phyloP scores from a whole-genome alignment of 1,139 yeast species.

The Pichia sp. region DNA sequence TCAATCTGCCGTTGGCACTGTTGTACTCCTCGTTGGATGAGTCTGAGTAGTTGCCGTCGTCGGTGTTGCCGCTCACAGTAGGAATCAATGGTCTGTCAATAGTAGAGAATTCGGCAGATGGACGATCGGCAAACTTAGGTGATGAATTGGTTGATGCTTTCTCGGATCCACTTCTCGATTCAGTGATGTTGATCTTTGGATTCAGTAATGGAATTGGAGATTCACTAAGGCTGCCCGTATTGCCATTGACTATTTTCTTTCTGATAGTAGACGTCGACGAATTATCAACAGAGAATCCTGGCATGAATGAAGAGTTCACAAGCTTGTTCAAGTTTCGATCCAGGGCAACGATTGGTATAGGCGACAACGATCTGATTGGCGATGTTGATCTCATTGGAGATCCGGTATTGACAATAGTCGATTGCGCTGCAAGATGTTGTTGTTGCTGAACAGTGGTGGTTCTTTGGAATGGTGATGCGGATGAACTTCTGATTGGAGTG shows the following conservation, averaged over 20 bases:
- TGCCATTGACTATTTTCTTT: too few relatives aligned
- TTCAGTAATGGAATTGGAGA: background rate
- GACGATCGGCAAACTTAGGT: background rate
- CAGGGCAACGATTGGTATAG: slow-evolving; percentile 13
- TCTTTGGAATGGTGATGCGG: slow-evolving; percentile 20
- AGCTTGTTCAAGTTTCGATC: slow-evolving; percentile 14
- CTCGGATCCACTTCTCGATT: background rate
- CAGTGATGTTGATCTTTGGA: slow-evolving; percentile 1
- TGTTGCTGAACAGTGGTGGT: slow-evolving; percentile 24
- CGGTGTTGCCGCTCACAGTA: background rate
- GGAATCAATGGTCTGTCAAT: slow-evolving; percentile 6
- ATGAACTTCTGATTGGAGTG: slow-evolving; percentile 30
- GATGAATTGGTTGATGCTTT: background rate
- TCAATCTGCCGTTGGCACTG: background rate
- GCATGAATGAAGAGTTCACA: slow-evolving; percentile 15
- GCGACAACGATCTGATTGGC: slow-evolving; percentile 17
- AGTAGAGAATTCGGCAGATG: slow-evolving; percentile 5
- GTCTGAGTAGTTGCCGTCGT: slow-evolving; percentile 3
- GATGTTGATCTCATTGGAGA: slow-evolving; percentile 20
- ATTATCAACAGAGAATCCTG: slow-evolving; percentile 16
- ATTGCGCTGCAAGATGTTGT: slow-evolving; percentile 8
- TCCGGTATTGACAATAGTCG: slow-evolving; percentile 9
- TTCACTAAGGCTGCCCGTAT: too few relatives aligned
- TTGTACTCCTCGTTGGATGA: slow-evolving; percentile 2
- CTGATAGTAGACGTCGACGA: too few relatives aligned